Conservation (phyloP, 2,329 filamentous ascomycete genomes). For the Acrocalymma vagum region DNA sequence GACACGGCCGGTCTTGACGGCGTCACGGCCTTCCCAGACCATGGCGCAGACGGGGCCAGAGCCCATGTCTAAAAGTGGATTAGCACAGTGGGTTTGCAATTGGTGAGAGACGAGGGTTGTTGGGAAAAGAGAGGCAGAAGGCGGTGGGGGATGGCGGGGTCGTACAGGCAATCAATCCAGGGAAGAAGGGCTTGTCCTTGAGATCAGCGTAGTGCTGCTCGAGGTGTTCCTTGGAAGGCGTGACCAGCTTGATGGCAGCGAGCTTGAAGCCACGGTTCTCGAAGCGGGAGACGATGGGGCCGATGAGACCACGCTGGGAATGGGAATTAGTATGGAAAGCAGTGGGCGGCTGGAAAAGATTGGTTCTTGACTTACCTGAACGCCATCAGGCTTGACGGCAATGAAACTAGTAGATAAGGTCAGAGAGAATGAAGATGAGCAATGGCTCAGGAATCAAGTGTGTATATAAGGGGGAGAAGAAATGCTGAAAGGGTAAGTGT, state of each 20-base stretch:
- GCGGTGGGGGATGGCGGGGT: slow-evolving; percentile 20
- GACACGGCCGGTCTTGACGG: slow-evolving; percentile 96
- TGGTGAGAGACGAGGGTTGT: slow-evolving; percentile 14
- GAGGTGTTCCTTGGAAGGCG: slow-evolving; percentile 91
- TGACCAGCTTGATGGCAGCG: slow-evolving; percentile 93
- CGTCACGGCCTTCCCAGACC: slow-evolving; percentile 99
- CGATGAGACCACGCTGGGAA: slow-evolving; percentile 89
- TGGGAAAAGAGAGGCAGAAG: background rate
- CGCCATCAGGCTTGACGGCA: slow-evolving; percentile 99
- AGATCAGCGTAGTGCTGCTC: slow-evolving; percentile 98
- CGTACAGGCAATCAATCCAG: slow-evolving; percentile 89
- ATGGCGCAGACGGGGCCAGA: slow-evolving; percentile 98
- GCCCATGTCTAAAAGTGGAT: slow-evolving; percentile 78
- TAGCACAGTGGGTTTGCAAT: slow-evolving; percentile 12
- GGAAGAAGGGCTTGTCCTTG: slow-evolving; percentile 95
- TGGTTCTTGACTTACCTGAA: slow-evolving; percentile 74
- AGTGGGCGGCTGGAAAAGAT: background rate
- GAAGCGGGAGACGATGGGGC: slow-evolving; percentile 97
- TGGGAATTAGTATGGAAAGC: slow-evolving; percentile 15
- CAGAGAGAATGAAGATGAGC: too few relatives aligned
- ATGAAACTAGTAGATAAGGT: too few relatives aligned
- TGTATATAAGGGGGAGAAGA: too few relatives aligned
- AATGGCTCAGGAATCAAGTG: too few relatives aligned
- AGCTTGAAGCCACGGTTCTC: slow-evolving; percentile 99
- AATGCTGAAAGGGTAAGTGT: too few relatives aligned